Evolutionary conservation across 768 basidiomycete genomes (phyloP), one percentile per base, ranked within the genome.

Genomic region (Termitomyces eurrhizus): DNA sequence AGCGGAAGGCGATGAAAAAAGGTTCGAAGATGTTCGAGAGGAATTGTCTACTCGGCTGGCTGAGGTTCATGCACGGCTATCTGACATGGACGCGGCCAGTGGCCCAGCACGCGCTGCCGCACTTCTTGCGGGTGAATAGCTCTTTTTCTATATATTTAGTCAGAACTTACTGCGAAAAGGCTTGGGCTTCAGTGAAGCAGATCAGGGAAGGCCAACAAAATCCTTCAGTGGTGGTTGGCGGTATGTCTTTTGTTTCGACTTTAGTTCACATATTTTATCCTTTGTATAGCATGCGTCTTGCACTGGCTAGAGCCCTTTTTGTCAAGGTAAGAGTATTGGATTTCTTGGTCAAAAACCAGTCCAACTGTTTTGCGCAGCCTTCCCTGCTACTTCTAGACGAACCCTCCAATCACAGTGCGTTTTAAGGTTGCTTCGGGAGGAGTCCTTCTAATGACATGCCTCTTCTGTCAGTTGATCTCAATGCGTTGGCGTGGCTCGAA

Each of bases 41-140:
- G 95, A 95, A 64, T 81, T 92, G 2, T 86, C 89, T 2, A 79
- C 83, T 8, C 81, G 95, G 57, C 72, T 98, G 36, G 87, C 90
- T 2, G 96, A 99, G 63, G 90, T 97, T 6, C 97, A 98, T 70
- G 78, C 89, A 50, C 83, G 90, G 51, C 75, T 98, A 50, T 87
- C 94, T n/a, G 97, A 99, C 52, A 98, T 99, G 88, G 97, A 99
- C 65, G 96, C 96, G 3, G 96, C 92, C 70, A 96, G 91, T 70
- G 97, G 95, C 3, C 97, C 97, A n/a, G 89, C 93, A 7, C 77
- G 97, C 50, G 95, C 96, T 24, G 93, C 93, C 14, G 83, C 92
- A 21, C 76, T 99, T 29, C 80, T 98, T 32, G 93, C 94, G 24
- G 96, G 91, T 90, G 65, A 57, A 73, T 65, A 4, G 37, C 46